Conservation (phyloP, 139 green algal genomes). For the Trebouxia sp. region DNA sequence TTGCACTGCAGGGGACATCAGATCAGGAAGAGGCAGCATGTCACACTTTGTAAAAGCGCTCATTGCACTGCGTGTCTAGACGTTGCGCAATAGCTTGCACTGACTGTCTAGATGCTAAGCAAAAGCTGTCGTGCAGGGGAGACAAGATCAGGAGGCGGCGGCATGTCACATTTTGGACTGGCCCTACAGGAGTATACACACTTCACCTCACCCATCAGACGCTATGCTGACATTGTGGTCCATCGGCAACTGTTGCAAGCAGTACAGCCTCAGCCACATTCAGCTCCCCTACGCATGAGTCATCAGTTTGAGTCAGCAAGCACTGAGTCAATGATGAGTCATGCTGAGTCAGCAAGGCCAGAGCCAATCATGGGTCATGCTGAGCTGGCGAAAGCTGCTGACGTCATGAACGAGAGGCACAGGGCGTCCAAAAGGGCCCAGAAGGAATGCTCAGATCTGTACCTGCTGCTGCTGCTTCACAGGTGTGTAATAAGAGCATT, state of each 20-base stretch:
- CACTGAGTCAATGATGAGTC: no score
- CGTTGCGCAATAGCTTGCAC: no score
- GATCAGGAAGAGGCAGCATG: constrained; percentile 33
- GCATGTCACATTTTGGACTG: constrained; percentile 69
- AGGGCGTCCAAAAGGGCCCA: constrained; percentile 59
- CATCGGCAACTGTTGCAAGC: constrained; percentile 44
- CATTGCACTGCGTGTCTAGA: no score
- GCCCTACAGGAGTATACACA: constrained; percentile 79
- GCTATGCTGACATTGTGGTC: constrained; percentile 59
- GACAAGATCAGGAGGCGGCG: no score
- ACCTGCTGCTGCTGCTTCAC: constrained; percentile 72
- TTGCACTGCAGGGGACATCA: constrained; percentile 10
- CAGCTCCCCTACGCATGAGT: neutral
- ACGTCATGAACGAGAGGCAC: constrained; percentile 66
- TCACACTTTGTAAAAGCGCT: constrained; percentile 74
- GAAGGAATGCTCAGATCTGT: constrained; percentile 69
- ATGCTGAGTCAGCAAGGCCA: neutral
- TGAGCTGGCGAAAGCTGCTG: constrained; percentile 44
- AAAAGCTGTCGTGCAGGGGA: no score
- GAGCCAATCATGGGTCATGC: constrained; percentile 18
- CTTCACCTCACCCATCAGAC: constrained; percentile 80
- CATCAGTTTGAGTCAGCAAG: neutral
- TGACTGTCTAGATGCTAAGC: no score
- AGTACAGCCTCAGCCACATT: neutral
- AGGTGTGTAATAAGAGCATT: neutral